Evolutionary conservation across 345 rosid genomes (phyloP), one percentile per base, ranked within the genome.

Genomic region (Anacardium occidentale): DNA sequence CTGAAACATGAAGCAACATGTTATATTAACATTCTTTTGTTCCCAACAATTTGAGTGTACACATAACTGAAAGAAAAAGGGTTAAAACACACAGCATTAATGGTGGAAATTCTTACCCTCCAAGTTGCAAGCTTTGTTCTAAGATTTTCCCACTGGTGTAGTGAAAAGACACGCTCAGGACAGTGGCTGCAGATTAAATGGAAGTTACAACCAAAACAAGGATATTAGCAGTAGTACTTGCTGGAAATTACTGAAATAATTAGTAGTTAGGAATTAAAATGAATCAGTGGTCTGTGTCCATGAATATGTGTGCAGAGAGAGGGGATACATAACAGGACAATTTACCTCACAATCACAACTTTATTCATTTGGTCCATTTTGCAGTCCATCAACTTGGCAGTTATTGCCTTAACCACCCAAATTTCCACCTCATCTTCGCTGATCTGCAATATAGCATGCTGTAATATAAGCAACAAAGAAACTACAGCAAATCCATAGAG

Each of bases 311-410:
- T 10, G 17, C 2, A 62, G 29, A 45, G 22, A 51, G 48, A 26
- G 32, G 60, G 11, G 17, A 56, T 32, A 66, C 56, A 53, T 40
- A 44, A 66, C 9, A 11, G 24, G 37, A 29, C 13, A 71, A 32
- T 73, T 40, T 88, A 83, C 99, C 96, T 92, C 80, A 92, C 95
- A 66, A 89, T 70, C 62, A 90, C 84, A 75, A 81, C 87, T 83
- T 88, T 83, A 83, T 92, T 94, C 97, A 92, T 85, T 84, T 94
- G 97, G 79, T 94, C 95, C 87, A 94, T 92, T 80, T 88, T 91
- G 77, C 97, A 89, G 54, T 85, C 91, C 53, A 90, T 70, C 79
- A 94, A 77, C 81, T 94, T 89, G 0, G 94, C 88, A 34, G 91
- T 87, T 79, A 86, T 87, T 55, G 98, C 97, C 85, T 85, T 94